Evolutionary conservation across 805 yeast species (phyloP).

Genomic region (Metschnikowia reukaufii): DNA sequence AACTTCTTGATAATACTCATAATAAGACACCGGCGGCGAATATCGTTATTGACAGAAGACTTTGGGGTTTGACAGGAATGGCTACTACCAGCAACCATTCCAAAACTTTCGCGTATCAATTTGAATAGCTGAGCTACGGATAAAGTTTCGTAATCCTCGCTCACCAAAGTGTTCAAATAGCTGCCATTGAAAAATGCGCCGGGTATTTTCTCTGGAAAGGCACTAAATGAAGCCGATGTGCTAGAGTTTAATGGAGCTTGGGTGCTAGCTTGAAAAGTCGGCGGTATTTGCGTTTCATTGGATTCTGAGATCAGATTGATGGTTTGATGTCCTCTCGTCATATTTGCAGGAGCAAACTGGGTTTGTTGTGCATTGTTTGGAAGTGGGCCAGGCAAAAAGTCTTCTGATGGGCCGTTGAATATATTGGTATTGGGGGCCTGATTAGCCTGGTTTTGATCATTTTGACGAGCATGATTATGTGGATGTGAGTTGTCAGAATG

Average conservation of each 20-base stretch:
- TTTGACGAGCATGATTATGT: neutral
- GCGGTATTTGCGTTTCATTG: neutral
- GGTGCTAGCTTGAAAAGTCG: neutral
- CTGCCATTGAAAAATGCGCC: neutral
- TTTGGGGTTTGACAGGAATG: constrained; percentile 7
- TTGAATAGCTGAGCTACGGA: constrained; percentile 39
- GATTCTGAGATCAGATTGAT: neutral
- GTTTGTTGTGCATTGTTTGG: neutral
- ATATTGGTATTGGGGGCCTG: neutral
- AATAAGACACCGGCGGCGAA: constrained; percentile 37
- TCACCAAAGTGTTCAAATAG: constrained; percentile 26
- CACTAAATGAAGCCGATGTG: neutral
- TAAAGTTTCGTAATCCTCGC: constrained; percentile 41
- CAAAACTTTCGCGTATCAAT: constrained; percentile 27
- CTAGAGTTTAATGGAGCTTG: neutral
- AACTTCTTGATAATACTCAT: constrained; percentile 38
- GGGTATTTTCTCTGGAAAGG: neutral
- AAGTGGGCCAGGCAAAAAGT: neutral
- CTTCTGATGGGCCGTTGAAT: neutral
- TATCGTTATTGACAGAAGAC: constrained; percentile 28
- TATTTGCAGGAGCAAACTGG: neutral
- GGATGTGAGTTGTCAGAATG: constrained; percentile 6
- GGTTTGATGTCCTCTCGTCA: constrained; percentile 1
- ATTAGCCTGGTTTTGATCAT: neutral
- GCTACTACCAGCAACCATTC: constrained; percentile 10